Evolutionary conservation across 192 early-diverging fungal species (phyloP).

Genomic region (Piromyces finnis): DNA sequence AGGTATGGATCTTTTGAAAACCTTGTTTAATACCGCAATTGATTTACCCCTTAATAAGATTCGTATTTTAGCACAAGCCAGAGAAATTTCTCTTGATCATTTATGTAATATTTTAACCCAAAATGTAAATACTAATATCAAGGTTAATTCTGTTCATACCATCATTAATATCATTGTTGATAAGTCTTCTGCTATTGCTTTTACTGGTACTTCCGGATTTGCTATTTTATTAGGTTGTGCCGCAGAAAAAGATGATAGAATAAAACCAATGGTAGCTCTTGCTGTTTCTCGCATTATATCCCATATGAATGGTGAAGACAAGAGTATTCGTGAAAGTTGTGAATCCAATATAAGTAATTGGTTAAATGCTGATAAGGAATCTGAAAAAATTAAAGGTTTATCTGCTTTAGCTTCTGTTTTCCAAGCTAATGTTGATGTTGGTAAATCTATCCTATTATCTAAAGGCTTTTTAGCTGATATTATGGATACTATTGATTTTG

Average conservation of each 20-base stretch:
- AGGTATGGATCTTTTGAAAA: background rate
- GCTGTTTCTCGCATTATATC: background rate
- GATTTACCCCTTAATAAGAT: background rate
- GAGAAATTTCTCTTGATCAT: background rate
- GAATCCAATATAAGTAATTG: background rate
- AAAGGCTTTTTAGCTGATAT: constrained; percentile 51
- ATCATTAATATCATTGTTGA: background rate
- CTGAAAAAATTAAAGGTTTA: constrained; percentile 7
- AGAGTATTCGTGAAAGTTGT: background rate
- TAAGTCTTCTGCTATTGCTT: background rate
- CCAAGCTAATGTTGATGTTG: constrained; percentile 40
- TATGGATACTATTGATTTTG: constrained; percentile 64
- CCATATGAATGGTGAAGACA: background rate
- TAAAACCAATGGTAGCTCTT: background rate
- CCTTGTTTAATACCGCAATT: background rate
- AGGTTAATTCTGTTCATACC: background rate
- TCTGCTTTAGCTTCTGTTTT: constrained; percentile 43
- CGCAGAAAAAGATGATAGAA: background rate
- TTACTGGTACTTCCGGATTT: background rate
- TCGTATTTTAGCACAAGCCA: background rate
- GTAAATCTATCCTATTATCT: constrained; percentile 31
- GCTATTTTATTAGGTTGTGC: background rate
- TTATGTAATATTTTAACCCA: background rate
- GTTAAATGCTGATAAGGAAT: constrained; percentile 5
- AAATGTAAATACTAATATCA: background rate